Percentiles rank a stretch among this genome's conserved stretches.
Conservation (phyloP, 192 early-diverging fungal genomes). For the Podila verticillata region DNA sequence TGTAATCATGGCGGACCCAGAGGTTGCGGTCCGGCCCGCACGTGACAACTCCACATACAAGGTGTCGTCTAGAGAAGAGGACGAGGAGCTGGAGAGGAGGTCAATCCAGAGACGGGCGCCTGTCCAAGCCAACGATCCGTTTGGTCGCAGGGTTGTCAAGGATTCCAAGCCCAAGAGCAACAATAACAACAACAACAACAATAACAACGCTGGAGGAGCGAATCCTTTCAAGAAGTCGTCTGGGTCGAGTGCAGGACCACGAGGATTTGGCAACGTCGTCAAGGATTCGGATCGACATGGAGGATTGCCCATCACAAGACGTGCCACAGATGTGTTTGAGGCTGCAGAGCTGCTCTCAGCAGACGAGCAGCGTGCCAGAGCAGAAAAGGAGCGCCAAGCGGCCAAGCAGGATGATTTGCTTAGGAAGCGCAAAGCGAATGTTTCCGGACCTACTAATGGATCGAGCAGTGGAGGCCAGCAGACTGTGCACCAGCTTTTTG, state of each 20-base stretch:
- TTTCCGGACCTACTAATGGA: neutral
- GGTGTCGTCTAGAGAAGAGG: constrained; percentile 18
- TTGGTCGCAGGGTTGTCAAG: constrained; percentile 44
- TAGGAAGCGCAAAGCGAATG: constrained; percentile 42
- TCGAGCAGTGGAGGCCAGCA: constrained; percentile 16
- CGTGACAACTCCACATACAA: constrained; percentile 7
- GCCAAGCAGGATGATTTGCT: constrained; percentile 20
- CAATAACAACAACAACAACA: neutral
- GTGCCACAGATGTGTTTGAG: constrained; percentile 45
- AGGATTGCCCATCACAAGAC: constrained; percentile 22
- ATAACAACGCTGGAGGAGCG: neutral
- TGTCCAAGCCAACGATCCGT: constrained; percentile 35
- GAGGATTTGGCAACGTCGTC: constrained; percentile 32
- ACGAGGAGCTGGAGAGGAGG: constrained; percentile 24
- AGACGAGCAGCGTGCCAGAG: constrained; percentile 27
- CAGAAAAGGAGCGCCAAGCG: constrained; percentile 16
- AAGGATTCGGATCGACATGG: constrained; percentile 16
- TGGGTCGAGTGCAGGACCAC: neutral
- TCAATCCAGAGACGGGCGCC: constrained; percentile 17
- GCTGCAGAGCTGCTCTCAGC: constrained; percentile 29
- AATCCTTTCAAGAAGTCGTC: constrained; percentile 43
- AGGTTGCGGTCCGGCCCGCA: constrained; percentile 1
- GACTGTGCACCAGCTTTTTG: constrained; percentile 28
- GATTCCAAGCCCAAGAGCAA: neutral
- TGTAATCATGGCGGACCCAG: constrained; percentile 32